Base-by-base conservation (phyloP, 176 grass and related monocot genomes). In the Raddia guianensis region DNA sequence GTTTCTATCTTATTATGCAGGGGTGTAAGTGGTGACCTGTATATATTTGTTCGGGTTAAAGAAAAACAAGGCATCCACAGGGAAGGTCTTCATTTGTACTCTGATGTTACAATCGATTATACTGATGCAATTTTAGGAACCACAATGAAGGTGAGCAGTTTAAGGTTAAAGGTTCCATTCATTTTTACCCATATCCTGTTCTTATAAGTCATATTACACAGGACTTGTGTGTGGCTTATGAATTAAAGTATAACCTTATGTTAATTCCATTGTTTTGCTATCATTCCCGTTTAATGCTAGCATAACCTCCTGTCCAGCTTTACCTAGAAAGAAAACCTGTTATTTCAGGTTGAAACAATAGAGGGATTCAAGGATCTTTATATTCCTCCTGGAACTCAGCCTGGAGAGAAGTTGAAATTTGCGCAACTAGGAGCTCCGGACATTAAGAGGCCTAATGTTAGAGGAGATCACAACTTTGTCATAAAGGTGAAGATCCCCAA, bases 41-140 rank as follows among this genome's bases (percentile, higher is more conserved):
- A 92, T 83, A 75, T 94, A 61, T 92, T 83, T 77, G 61, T 98
- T 68, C 86, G 37, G 72, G 81, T 98, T 60, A 80, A 87, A 74
- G 78, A 94, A 80, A 98, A 91, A 70, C 73, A 81, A 86, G 95
- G 95, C 70, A 86, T 98, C 59, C 68, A 21, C 47, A 94, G 92
- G 76, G 83, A 92, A n/a, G 92, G 92, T 74, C 87, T 92, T n/a
- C 53, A 94, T 82, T 81, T 98, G 61, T 90, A 83, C 44, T 94
- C 90, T 2, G 77, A 87, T 58, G 74, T 93, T 56, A 74, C 66
- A 75, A 89, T 98, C 71, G 88, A 98, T 89, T 94, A 79, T 79
- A 98, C 88, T 16, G 90, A 98, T 81, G 95, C 81, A 47, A 94
- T 98, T 78, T 85, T 98, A 77, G 95, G 95, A 85, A 94, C 88